phyloP scores from a whole-genome alignment of 257 asterid genomes.

The Jacaranda mimosifolia region DNA sequence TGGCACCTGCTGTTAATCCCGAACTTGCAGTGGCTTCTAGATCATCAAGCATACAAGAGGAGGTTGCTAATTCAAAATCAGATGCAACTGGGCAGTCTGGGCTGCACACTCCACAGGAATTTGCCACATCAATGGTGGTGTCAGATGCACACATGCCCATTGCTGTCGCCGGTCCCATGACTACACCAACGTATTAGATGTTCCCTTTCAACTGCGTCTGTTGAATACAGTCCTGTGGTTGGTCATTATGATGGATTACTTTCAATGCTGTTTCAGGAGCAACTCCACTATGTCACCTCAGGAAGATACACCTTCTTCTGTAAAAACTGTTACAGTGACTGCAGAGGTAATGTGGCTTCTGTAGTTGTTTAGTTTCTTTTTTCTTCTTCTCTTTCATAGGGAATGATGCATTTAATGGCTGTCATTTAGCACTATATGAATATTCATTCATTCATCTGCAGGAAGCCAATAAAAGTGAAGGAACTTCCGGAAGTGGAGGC shows the following conservation, averaged over 20 bases:
- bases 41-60: conserved; percentile 53
- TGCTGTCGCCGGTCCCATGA: conserved; percentile 41
- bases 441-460: conserved; percentile 41
- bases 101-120: conserved; percentile 50
- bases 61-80: conserved; percentile 48
- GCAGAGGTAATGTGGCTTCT: conserved; percentile 58
- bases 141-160: conserved; percentile 49
- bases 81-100: conserved; percentile 50
- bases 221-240: conserved; percentile 31
- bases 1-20: conserved; percentile 54
- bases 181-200: conserved; percentile 56
- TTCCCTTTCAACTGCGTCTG: conserved; percentile 30
- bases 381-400: conserved; percentile 6
- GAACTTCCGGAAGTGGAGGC: conserved; percentile 52
- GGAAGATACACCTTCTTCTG: conserved; percentile 59
- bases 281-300: conserved; percentile 48
- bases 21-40: conserved; percentile 51
- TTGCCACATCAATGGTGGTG: conserved; percentile 48
- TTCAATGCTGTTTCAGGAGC: conserved; percentile 53
- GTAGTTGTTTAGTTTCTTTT: conserved; percentile 15
- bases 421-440: conserved; percentile 18
- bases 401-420: neutral
- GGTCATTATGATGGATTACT: conserved; percentile 25
- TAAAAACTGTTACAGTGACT: conserved; percentile 44
- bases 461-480: conserved; percentile 62